Percentiles rank a stretch among this genome's conserved stretches.
These are phyloP conservation scores for Epicoccum nigrum DNA, from an alignment of 2,329 filamentous ascomycete genomes.

Conservation along the genomic window DNA sequence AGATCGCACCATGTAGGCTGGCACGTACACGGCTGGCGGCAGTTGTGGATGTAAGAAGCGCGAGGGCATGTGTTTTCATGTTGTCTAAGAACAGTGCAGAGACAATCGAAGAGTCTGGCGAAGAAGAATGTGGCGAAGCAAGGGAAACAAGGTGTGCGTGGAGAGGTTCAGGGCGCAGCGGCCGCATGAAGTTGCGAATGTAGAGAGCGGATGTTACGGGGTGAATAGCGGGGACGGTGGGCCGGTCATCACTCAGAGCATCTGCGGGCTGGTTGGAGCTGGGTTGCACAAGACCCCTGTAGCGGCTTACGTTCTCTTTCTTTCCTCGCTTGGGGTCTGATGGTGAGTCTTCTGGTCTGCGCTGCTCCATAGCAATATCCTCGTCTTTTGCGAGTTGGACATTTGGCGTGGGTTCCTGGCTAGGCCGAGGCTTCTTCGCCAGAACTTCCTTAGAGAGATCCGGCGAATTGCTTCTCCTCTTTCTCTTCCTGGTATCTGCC, in stretches of 20 bases:
- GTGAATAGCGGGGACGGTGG: conserved; percentile 49
- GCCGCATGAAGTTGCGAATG: conserved; percentile 88
- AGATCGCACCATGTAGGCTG: conserved; percentile 76
- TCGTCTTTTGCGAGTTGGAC: conserved; percentile 40
- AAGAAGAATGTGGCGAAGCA: conserved; percentile 63
- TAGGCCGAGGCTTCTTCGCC: conserved; percentile 52
- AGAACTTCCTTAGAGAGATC: conserved; percentile 46
- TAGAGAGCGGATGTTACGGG: conserved; percentile 65
- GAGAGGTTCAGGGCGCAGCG: conserved; percentile 72
- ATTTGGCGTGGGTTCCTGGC: conserved; percentile 40
- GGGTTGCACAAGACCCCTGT: conserved; percentile 42
- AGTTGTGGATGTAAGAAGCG: conserved; percentile 69
- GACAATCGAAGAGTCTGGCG: conserved; percentile 56
- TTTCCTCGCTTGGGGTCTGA: conserved; percentile 23
- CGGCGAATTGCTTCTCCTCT: conserved; percentile 50
- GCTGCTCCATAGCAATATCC: conserved; percentile 42
- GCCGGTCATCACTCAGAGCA: conserved; percentile 36
- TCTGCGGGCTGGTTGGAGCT: conserved; percentile 18
- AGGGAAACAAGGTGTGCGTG: conserved; percentile 72
- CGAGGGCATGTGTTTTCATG: conserved; percentile 88
- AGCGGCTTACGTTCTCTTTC: conserved; percentile 43
- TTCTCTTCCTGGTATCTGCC: conserved; percentile 50
- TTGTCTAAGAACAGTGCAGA: conserved; percentile 69
- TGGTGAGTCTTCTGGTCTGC: conserved; percentile 22
- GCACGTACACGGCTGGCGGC: conserved; percentile 79